Evolutionary conservation across 1,284 basidiomycete species (phyloP).

Genomic region (Ganoderma leucocontextum): DNA sequence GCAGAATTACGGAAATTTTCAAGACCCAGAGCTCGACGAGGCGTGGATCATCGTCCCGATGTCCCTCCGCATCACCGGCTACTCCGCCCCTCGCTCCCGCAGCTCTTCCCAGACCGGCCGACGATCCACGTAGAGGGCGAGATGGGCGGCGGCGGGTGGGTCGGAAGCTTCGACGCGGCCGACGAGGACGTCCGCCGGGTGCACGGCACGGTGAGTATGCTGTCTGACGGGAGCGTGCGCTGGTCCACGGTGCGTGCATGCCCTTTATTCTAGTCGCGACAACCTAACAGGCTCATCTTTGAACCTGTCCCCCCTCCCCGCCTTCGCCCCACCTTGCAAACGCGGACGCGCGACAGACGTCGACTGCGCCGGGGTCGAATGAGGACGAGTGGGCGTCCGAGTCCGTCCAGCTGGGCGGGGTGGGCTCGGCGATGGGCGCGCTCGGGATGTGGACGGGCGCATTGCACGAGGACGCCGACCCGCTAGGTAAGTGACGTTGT

Average conservation of each 20-base stretch:
- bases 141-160: conserved; percentile 48
- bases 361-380: conserved; percentile 20
- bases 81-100: conserved; percentile 46
- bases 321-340: no score
- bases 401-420: conserved; percentile 61
- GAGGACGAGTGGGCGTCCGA: conserved; percentile 59
- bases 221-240: conserved; percentile 57
- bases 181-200: conserved; percentile 42
- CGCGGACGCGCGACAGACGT: conserved; percentile 17
- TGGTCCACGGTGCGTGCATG: conserved; percentile 57
- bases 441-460: conserved; percentile 71
- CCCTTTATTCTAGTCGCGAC: background rate
- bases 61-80: conserved; percentile 53
- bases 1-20: conserved; percentile 40
- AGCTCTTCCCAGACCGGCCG: conserved; percentile 50
- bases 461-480: conserved; percentile 54
- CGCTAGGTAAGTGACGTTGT: conserved; percentile 47
- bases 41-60: conserved; percentile 62
- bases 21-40: conserved; percentile 49
- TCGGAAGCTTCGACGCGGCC: conserved; percentile 20
- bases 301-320: background rate
- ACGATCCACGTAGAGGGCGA: conserved; percentile 60
- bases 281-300: background rate
- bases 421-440: conserved; percentile 59
- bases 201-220: conserved; percentile 58